These are phyloP conservation scores for Xylaria sp. DNA, from an alignment of 2,329 filamentous ascomycete genomes.

Conservation along the genomic window DNA sequence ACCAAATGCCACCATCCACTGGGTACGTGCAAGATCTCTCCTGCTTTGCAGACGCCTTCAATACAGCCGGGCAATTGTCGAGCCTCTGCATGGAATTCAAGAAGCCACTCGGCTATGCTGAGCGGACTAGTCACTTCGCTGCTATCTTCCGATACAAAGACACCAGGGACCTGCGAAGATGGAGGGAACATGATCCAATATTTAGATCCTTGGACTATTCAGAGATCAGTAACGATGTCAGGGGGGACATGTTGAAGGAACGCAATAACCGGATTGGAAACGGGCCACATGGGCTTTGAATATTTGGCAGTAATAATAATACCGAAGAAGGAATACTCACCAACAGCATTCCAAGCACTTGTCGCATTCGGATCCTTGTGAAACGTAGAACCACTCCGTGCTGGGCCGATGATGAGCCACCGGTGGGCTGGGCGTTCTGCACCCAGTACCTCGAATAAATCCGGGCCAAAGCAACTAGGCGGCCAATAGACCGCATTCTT, in stretches of 20 bases:
- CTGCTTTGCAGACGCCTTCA: conserved; percentile 84
- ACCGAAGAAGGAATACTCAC: conserved; percentile 22
- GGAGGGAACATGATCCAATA: conserved; percentile 99
- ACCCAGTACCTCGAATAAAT: conserved; percentile 84
- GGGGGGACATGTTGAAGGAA: not conserved
- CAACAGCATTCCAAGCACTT: conserved; percentile 92
- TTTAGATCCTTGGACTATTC: conserved; percentile 78
- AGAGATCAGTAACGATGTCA: conserved; percentile 16
- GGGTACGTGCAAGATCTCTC: conserved; percentile 91
- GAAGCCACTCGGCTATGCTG: conserved; percentile 95
- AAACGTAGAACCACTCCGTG: conserved; percentile 90
- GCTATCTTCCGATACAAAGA: conserved; percentile 88
- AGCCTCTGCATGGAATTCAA: conserved; percentile 88
- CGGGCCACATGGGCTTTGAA: not conserved
- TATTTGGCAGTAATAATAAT: not conserved
- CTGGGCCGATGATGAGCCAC: conserved; percentile 92
- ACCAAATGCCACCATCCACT: conserved; percentile 98
- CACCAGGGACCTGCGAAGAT: conserved; percentile 81
- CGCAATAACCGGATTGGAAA: not conserved
- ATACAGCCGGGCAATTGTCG: conserved; percentile 78
- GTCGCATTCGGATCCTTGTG: conserved; percentile 84
- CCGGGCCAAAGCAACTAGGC: conserved; percentile 85
- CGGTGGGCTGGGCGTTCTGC: conserved; percentile 84
- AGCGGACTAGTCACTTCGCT: conserved; percentile 94
- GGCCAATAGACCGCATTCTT: conserved; percentile 74